Base-by-base conservation (phyloP, 2,329 filamentous ascomycete species). In the Podosphaera fusca region DNA sequence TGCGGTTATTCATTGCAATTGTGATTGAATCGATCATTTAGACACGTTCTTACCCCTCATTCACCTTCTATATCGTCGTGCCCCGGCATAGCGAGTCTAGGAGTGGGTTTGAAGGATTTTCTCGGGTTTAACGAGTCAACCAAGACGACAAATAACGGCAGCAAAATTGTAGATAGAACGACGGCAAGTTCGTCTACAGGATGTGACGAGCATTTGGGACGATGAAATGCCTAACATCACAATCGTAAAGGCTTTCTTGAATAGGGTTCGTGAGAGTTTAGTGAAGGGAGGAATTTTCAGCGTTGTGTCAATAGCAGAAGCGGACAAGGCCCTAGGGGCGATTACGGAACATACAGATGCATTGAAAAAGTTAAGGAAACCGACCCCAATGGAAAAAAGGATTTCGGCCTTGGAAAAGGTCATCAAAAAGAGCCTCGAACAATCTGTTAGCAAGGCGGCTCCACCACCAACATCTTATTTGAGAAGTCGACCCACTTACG, bases 81-180 rank as follows among this genome's bases (percentile, higher is more conserved):
- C 7, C 8, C 9, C 46, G 29, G 29, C 46, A 49, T 49, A 29
- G 46, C 46, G 46, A 5, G 46, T 29, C 14, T 12, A 30, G 30
- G 46, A 14, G 10, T 29, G n/a, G 5, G 46, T 9, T 2, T 21
- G 21, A 21, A 21, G 21, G 21, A 21, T 21, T 21, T 21, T 21
- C 21, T 21, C 21, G 21, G 21, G 9, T 9, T 12, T 29, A 29
- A 30, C 9, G 30, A 49, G 1, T 30, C 12, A 29, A 9, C 12
- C 12, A n/a, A 3, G 46, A 5, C 46, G 46, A 12, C 14, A n/a
- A 12, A 49, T 29, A 57, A 69, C 73, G 60, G 69, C 66, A 56
- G 67, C 46, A 2, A 4, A 49, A 9, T 29, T 8, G 9, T 12
- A 49, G 9, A 8, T 14, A 2, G 2, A 30, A n/a, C 14, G 46